These are phyloP conservation scores for Rhizophlyctis rosea DNA, from an alignment of 192 early-diverging fungal genomes.

Conservation along the genomic window DNA sequence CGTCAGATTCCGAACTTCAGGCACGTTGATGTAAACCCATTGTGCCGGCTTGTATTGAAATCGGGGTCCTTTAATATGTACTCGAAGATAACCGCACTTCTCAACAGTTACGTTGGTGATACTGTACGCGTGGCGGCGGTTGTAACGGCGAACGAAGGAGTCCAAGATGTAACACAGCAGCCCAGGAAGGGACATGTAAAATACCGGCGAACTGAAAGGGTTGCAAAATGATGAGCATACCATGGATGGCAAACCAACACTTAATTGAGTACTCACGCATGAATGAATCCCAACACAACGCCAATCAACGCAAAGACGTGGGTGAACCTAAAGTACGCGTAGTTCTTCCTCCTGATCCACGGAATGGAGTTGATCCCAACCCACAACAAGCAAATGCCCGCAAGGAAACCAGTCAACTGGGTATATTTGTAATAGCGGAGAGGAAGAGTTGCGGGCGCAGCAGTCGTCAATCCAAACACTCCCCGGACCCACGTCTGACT, in stretches of 20 bases:
- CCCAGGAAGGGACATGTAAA: slow-evolving; percentile 13
- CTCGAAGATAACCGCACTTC: slow-evolving; percentile 14
- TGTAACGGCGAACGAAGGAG: slow-evolving; percentile 8
- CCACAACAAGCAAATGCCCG: slow-evolving; percentile 13
- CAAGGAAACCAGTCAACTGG: slow-evolving; percentile 1
- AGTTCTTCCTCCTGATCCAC: slow-evolving; percentile 2
- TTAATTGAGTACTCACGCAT: too few species aligned
- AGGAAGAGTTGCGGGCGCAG: too few species aligned
- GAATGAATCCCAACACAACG: slow-evolving; percentile 13
- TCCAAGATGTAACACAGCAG: slow-evolving; percentile 12
- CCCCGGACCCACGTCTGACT: too few species aligned
- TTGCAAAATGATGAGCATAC: too few species aligned
- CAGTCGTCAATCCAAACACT: too few species aligned
- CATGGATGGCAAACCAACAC: too few species aligned
- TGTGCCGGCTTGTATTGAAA: slow-evolving; percentile 8
- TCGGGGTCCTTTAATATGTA: slow-evolving; percentile 17
- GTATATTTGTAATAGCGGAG: too few species aligned
- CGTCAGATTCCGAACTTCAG: slow-evolving; percentile 5
- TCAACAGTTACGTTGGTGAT: slow-evolving; percentile 4
- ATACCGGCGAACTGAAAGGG: too few species aligned
- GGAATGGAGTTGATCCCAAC: slow-evolving; percentile 8
- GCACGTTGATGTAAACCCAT: slow-evolving; percentile 17
- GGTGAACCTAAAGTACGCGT: slow-evolving; percentile 12
- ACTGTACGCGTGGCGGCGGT: slow-evolving; percentile 5
- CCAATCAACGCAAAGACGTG: slow-evolving; percentile 9